Evolutionary conservation across 2,329 filamentous ascomycete genomes (phyloP), one percentile per base, ranked within the genome.

Genomic region (Xylogone sp.): DNA sequence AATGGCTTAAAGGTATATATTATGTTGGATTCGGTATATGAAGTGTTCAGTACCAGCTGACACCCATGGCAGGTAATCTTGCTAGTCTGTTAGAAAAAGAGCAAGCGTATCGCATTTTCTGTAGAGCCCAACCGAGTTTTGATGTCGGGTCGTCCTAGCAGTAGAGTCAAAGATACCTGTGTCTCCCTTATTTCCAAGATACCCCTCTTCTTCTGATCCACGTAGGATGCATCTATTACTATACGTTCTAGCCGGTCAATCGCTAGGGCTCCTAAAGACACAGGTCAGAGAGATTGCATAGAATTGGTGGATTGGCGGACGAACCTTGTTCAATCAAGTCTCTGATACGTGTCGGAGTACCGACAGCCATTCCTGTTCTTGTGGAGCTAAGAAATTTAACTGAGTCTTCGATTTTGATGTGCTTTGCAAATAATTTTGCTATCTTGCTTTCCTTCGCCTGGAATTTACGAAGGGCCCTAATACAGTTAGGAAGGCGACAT

Each of bases 161-260:
- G 83, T 55, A 83, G 80, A 44, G 90, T 81, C 45, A 97, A 77
- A 6, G 90, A 89, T 63, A 91, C 77, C 73, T 92, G 86, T 0
- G 90, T 90, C 55, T 99, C 94, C 69, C 88, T 90, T 90, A 97
- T 97, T 65, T 97, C 94, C 68, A 96, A 83, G 57, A 99, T 83
- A 0, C 91, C 90, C 45, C 92, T 80, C 76, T 96, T 96, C 78
- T 99, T 99, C 69, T 88, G 83, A 70, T 99, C 93, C 58, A 97
- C 88, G 65, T 96, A 87, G 7, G 91, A 96, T 13, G 89, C 90
- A 70, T 99, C 94, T 27, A 97, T 80, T 8, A 97, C 82, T 29
- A 99, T 81, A 44, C 89, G 81, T 71, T 90, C 83, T 49, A 97
- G 69, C 53, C 86, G 80, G 29, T 82, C 78, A 27, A 88, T 69